These are phyloP conservation scores for Gaultheria prostrata DNA, from an alignment of 148 eudicot genomes.

Conservation along the genomic window DNA sequence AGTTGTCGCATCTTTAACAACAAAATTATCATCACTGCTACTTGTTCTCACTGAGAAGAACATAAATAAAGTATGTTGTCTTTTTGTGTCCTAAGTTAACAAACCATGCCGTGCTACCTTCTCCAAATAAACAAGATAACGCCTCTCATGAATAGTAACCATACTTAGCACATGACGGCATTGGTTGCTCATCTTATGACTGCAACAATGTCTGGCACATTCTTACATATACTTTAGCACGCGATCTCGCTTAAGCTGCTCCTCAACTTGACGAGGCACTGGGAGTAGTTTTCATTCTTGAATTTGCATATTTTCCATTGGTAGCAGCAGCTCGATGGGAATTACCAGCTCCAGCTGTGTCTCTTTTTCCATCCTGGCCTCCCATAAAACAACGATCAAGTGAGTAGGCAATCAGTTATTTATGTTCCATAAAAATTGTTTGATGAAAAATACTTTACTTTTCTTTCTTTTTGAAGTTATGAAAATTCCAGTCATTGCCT, in stretches of 20 bases:
- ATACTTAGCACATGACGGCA: neutral
- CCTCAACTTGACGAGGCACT: neutral
- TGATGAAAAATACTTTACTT: neutral
- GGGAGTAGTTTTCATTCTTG: neutral
- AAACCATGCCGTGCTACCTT: neutral
- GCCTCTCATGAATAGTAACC: neutral
- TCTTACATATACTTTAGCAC: neutral
- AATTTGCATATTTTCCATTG: neutral
- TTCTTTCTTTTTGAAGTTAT: too few relatives aligned
- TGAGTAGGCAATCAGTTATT: neutral
- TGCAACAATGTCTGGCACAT: neutral
- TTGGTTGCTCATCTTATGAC: neutral
- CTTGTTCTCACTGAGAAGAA: neutral
- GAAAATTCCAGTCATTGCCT: too few relatives aligned
- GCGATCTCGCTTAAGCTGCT: neutral
- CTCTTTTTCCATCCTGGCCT: constrained; percentile 10
- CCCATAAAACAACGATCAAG: neutral
- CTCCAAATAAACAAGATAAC: neutral
- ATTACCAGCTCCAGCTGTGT: neutral
- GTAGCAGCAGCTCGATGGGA: constrained; percentile 1
- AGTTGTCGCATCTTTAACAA: neutral
- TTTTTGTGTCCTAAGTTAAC: neutral
- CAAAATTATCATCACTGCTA: neutral
- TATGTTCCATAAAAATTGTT: neutral
- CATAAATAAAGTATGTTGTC: neutral